Conservation (phyloP, 768 basidiomycete genomes). For the Rhizopogon sp. region DNA sequence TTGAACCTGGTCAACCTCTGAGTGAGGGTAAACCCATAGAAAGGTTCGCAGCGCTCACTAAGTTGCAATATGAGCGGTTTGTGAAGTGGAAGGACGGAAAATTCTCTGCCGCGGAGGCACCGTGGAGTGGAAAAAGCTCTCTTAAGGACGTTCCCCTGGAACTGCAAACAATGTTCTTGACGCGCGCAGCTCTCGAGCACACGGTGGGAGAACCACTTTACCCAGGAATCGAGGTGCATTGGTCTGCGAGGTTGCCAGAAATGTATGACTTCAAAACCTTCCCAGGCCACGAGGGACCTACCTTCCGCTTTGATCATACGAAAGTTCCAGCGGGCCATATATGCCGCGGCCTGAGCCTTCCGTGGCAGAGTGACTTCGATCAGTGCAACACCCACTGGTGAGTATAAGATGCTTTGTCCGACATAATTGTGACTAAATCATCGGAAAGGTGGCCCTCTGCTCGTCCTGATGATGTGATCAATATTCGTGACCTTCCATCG, state of each 20-base stretch:
- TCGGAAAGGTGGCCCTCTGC: conserved; percentile 6
- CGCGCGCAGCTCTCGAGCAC: conserved; percentile 23
- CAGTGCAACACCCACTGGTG: conserved; percentile 28
- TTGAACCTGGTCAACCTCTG: conserved; percentile 9
- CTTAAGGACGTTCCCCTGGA: conserved; percentile 15
- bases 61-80: conserved; percentile 27
- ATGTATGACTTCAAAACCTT: conserved; percentile 10
- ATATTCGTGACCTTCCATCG: not conserved
- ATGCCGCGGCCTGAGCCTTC: conserved; percentile 26
- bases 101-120: conserved; percentile 6
- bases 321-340: conserved; percentile 22
- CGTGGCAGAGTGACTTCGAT: conserved; percentile 32
- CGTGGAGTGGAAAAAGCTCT: conserved; percentile 1
- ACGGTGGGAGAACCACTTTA: conserved; percentile 29
- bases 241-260: conserved; percentile 21
- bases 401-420: not conserved
- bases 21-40: not conserved
- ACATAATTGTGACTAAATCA: not conserved
- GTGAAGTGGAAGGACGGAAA: conserved; percentile 23
- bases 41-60: conserved; percentile 23
- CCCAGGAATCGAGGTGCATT: conserved; percentile 30
- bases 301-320: conserved; percentile 17
- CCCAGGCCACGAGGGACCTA: conserved; percentile 7
- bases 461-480: conserved; percentile 7
- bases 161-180: conserved; percentile 19